These are phyloP conservation scores for Coemansia sp. DNA, from an alignment of 192 early-diverging fungal genomes.

Conservation along the genomic window DNA sequence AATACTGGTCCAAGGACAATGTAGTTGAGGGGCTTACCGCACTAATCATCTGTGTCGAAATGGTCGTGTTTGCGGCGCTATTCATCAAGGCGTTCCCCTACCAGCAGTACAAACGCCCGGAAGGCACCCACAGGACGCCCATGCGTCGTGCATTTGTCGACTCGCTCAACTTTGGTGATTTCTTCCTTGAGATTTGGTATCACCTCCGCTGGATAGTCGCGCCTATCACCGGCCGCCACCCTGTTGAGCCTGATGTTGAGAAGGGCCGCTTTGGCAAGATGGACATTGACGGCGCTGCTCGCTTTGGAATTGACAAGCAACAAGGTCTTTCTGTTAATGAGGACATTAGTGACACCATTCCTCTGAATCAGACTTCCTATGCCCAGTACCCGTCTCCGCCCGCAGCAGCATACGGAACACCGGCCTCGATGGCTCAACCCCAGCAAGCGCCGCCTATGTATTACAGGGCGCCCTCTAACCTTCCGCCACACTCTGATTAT, in stretches of 20 bases:
- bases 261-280: constrained; percentile 50
- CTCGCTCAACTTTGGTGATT: constrained; percentile 52
- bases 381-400: constrained; percentile 10
- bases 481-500: background rate
- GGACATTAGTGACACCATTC: constrained; percentile 31
- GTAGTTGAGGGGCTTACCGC: constrained; percentile 52
- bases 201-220: constrained; percentile 37
- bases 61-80: constrained; percentile 54
- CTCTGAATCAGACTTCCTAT: constrained; percentile 25
- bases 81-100: constrained; percentile 55
- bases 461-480: constrained; percentile 1
- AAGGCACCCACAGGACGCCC: constrained; percentile 34
- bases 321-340: constrained; percentile 15
- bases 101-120: constrained; percentile 27
- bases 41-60: constrained; percentile 59
- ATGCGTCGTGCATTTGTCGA: constrained; percentile 49
- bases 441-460: constrained; percentile 4
- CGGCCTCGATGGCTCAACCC: background rate
- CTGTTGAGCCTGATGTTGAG: constrained; percentile 39
- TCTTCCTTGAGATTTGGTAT: constrained; percentile 50
- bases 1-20: constrained; percentile 58
- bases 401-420: background rate
- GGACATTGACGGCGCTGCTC: constrained; percentile 51
- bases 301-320: constrained; percentile 36
- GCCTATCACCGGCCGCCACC: constrained; percentile 26